Base-by-base conservation (phyloP, 1,284 basidiomycete species). In the Coniferiporia weirii region DNA sequence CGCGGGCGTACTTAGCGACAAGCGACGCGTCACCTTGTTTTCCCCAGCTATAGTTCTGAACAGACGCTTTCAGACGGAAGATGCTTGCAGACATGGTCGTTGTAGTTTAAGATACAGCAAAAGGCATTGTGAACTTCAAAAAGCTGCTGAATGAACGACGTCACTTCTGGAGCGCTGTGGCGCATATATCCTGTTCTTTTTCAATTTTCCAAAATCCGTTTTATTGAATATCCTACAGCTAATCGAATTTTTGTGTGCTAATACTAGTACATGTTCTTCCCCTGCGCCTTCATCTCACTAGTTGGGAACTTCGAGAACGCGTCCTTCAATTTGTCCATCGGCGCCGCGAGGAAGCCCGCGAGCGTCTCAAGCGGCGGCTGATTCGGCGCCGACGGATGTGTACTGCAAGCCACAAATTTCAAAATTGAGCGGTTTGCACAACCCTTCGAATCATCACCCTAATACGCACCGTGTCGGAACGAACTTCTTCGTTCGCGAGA, bases 281-380 rank as follows among this genome's bases (percentile, higher is more conserved):
- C 40, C 6, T 56, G 67, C 3, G 72, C 68, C 61, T 78, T 75
- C 78, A 80, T 80, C 68, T 84, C 79, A 44, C 79, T 75, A 0
- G 77, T 79, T 0, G 83, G 83, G 73, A 84, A 85, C 49, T 72
- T 73, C 0, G 77, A 64, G 66, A 87, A 87, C 56, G 71, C 66
- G 63, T 87, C 85, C 65, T 77, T 79, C 54, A 87, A 65, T 66
- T 81, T 83, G 66, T 87, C 85, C 32, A 85, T 72, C 0, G 84
- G 85, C 0, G 80, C 78, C 0, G 76, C 71, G 56, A 87, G 67
- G 48, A 87, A 74, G 0, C 79, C 83, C 2, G 71, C 77, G 12
- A 85, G 64, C 0, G 84, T 87, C 70, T 87, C 85, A 57, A 78
- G 79, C 0, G 84, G 84, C 15, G 84, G 83, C 56, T 78, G 73